Base-by-base conservation (phyloP, 768 basidiomycete genomes). In the Lactarius tabidus region DNA sequence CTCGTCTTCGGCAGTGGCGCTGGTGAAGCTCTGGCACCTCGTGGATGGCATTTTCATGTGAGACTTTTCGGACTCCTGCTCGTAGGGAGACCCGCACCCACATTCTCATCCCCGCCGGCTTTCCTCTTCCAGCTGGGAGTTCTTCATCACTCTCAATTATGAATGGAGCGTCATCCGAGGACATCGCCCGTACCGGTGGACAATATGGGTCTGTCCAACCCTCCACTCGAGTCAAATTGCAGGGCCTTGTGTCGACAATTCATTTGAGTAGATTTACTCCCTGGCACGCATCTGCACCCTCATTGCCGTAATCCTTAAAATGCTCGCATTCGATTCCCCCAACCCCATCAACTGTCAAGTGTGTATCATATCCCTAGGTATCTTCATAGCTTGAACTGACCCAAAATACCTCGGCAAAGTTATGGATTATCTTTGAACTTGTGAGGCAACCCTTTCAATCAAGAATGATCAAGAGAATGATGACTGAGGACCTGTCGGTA, bases 301-400 rank as follows among this genome's bases (percentile, higher is more conserved):
- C 15, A 2, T 58, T 26, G 20, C 31, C 38, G 57, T 56, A 12
- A 51, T 64, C 14, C n/a, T 56, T 0, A 52, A 58, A 14, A 35
- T 64, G 12, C 15, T 67, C 6, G 53, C 43, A 0, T 33, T 67
- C 10, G 53, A 64, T 5, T 23, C 26, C 17, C 39, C 43, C 1
- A 17, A 6, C 2, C 33, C 17, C n/a, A 60, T 67, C 23, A 56
- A 67, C 20, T 67, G 66, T 45, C 57, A 67, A 28, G 66, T 64
- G 20, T 7, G 54, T 48, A 1, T 18, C 48, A 2, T 58, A 6
- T 53, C 36, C 20, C 10, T 15, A 36, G 33, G 18, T 5, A n/a
- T 31, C 20, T 5, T 23, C n/a, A 0, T 56, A 23, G 15, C 26
- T 9, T 10, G 8, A 8, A 8, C 17, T 56, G 26, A 45, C 5